Evolutionary conservation across 2,329 filamentous ascomycete genomes (phyloP).

Genomic region (Gliomastix tumulicola): DNA sequence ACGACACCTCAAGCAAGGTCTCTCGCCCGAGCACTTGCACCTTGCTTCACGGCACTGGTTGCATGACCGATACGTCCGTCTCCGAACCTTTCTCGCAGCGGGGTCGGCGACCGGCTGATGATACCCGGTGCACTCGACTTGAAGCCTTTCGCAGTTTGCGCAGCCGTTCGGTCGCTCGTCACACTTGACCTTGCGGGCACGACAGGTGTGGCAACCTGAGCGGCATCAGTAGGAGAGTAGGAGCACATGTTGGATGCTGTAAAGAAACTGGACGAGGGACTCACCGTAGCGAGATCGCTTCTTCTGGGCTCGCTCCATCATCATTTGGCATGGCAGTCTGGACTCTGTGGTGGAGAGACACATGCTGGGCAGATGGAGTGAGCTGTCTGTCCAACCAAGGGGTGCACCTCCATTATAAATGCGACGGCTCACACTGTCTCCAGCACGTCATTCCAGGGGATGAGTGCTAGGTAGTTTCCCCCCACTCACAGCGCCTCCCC

Average conservation of each 20-base stretch:
- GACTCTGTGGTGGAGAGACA: too few species aligned
- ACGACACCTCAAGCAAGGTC: slow-evolving; percentile 3
- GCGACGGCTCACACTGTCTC: too few species aligned
- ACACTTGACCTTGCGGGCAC: slow-evolving; percentile 8
- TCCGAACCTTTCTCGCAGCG: not conserved
- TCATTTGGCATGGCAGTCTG: too few species aligned
- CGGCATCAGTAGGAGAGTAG: not conserved
- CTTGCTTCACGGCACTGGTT: slow-evolving; percentile 3
- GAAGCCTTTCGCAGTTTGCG: slow-evolving; percentile 8
- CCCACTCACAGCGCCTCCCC: too few species aligned
- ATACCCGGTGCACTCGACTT: slow-evolving; percentile 3
- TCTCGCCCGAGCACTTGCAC: slow-evolving; percentile 5
- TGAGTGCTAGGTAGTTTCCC: too few species aligned
- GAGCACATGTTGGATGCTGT: not conserved
- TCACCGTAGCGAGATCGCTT: slow-evolving; percentile 2
- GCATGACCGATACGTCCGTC: slow-evolving; percentile 2
- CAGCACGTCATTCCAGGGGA: too few species aligned
- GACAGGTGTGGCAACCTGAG: not conserved
- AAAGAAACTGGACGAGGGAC: not conserved
- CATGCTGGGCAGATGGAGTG: too few species aligned
- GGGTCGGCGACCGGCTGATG: not conserved
- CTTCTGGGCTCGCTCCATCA: not conserved
- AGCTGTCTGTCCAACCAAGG: too few species aligned
- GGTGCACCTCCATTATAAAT: too few species aligned
- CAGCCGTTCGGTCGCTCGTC: slow-evolving; percentile 9